Evolutionary conservation across 2,329 filamentous ascomycete genomes (phyloP), one percentile per base, ranked within the genome.

Genomic region (Sporothrix inflata): DNA sequence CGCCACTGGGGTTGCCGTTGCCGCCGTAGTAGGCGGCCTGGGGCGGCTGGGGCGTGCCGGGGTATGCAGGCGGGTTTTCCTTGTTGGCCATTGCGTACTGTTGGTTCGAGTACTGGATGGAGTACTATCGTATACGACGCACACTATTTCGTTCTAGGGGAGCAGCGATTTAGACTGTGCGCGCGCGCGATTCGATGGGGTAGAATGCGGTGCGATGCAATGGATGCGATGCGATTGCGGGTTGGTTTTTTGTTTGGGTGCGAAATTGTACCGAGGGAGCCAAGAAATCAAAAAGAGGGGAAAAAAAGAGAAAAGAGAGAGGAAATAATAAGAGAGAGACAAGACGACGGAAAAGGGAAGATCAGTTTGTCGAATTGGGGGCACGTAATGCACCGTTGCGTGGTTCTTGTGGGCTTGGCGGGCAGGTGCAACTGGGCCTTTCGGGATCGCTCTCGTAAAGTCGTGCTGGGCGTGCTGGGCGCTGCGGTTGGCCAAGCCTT

Each of bases 61-160:
- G 79, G 76, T 87, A 86, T 0, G 85, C 80, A 34, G 85, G 86
- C 70, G 86, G 86, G 21, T 74, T 71, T 45, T 84, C 80, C 78
- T 87, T 85, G 76, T 80, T 78, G 71, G 83, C 80, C 84, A 86
- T 86, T 21, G 42, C 24, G 55, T 60, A n/a, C n/a, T 40, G n/a
- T 42, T 49, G 19, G 7, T 19, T 4, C 8, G 34, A 16, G 16
- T 34, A n/a, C n/a, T n/a, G n/a, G n/a, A 14, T 49, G 21, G 38
- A 24, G 11, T 27, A 21, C n/a, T n/a, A n/a, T n/a, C n/a, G n/a
- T n/a, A n/a, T n/a, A n/a, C n/a, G n/a, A n/a, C n/a, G n/a, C n/a
- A n/a, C n/a, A 34, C 34, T 27, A 42, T 45, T n/a, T 40, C 11
- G n/a, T 21, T 42, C 42, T 61, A 14, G 60, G 16, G 34, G 57